These are phyloP conservation scores for Jatropha podagrica DNA, from an alignment of 441 rosid genomes.

Conservation along the genomic window DNA sequence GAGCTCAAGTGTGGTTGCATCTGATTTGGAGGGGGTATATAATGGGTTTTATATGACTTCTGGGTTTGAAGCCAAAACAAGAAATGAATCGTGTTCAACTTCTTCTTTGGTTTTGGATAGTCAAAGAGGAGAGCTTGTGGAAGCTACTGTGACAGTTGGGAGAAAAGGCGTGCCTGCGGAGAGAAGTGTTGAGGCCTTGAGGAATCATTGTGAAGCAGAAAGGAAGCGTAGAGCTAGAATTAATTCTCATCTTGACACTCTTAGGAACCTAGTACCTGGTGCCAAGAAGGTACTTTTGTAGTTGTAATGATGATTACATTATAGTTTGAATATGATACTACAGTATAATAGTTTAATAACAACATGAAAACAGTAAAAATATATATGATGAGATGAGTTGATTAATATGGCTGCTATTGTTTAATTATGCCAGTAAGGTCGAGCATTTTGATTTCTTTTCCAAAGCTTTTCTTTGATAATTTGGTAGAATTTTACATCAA, in stretches of 20 bases:
- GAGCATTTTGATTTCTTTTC: background rate
- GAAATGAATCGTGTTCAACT: conserved; percentile 14
- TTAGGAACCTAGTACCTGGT: conserved; percentile 46
- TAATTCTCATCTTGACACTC: conserved; percentile 51
- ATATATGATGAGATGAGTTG: background rate
- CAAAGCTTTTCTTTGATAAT: background rate
- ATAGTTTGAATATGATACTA: background rate
- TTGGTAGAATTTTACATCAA: background rate
- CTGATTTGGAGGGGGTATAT: conserved; percentile 1
- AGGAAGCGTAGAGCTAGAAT: conserved; percentile 51
- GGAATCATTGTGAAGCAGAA: conserved; percentile 55
- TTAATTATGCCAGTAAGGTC: background rate
- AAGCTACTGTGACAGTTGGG: conserved; percentile 32
- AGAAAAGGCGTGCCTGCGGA: conserved; percentile 38
- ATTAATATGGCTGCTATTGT: background rate
- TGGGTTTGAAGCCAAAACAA: conserved; percentile 13
- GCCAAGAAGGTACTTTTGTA: conserved; percentile 36
- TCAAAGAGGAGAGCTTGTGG: conserved; percentile 47
- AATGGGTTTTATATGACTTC: background rate
- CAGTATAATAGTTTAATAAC: background rate
- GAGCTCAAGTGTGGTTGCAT: background rate
- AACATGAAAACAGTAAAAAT: background rate
- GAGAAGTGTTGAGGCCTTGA: conserved; percentile 39
- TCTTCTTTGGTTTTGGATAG: conserved; percentile 44
- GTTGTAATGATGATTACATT: background rate